A percentile compares a stretch with the other conserved stretches of the same genome.
phyloP scores from a whole-genome alignment of 768 basidiomycete genomes.

The Leccinum boreale region DNA sequence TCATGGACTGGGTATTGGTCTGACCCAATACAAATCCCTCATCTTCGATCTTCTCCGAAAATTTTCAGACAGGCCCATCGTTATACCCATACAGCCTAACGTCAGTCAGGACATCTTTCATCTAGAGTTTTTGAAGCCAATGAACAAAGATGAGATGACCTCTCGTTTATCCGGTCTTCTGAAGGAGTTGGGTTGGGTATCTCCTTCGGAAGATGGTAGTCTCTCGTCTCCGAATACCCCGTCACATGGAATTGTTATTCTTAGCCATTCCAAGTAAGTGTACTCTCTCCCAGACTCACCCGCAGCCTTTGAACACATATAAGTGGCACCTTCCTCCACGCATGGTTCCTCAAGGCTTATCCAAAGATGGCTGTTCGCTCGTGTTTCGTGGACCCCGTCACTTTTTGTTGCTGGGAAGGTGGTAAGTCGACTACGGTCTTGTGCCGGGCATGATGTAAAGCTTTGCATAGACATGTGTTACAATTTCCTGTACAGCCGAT shows the following conservation, averaged over 20 bases:
- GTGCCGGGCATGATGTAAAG: neutral
- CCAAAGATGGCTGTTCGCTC: conserved; percentile 69
- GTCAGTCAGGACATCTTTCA: conserved; percentile 87
- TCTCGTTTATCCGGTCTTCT: conserved; percentile 55
- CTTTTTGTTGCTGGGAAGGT: conserved; percentile 94
- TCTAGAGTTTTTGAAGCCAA: conserved; percentile 65
- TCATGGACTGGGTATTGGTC: conserved; percentile 86
- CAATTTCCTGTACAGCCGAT: conserved; percentile 80
- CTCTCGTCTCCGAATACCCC: conserved; percentile 1
- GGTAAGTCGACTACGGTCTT: conserved; percentile 41
- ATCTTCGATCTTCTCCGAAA: conserved; percentile 54
- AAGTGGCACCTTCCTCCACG: conserved; percentile 80
- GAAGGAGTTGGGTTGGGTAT: conserved; percentile 61
- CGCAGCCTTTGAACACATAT: conserved; percentile 1
- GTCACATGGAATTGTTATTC: conserved; percentile 60
- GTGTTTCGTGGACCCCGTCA: conserved; percentile 89
- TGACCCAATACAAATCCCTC: conserved; percentile 65
- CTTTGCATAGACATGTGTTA: conserved; percentile 71
- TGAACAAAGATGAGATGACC: conserved; percentile 59
- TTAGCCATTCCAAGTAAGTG: conserved; percentile 86
- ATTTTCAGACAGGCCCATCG: conserved; percentile 65
- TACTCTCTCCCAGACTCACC: neutral
- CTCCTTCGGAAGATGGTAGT: conserved; percentile 21
- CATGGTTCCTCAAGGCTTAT: conserved; percentile 83
- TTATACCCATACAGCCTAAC: conserved; percentile 80